Conservation (phyloP, 2,329 filamentous ascomycete species). For the Fusarium tuaranense region DNA sequence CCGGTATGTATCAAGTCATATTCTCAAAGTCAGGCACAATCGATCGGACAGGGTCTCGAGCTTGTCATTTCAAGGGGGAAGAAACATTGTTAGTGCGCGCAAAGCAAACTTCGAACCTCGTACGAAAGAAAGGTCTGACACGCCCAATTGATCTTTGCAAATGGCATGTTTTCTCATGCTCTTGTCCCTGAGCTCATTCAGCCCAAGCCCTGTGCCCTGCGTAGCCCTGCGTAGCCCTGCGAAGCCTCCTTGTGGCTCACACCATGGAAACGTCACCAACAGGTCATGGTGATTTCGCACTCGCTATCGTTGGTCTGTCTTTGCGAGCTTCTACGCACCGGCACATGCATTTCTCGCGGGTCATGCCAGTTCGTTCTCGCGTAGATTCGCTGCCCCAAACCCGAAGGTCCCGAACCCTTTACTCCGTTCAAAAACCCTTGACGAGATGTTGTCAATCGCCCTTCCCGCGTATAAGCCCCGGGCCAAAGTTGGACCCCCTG, state of each 20-base stretch:
- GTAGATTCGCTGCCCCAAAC: conserved; percentile 11
- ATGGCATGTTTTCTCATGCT: conserved; percentile 25
- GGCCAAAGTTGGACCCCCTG: conserved; percentile 28
- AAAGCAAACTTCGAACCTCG: conserved; percentile 29
- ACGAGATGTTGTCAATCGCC: background rate
- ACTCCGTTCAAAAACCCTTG: background rate
- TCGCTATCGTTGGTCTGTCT: conserved; percentile 23
- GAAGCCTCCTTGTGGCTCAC: conserved; percentile 36
- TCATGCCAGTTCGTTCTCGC: conserved; percentile 12
- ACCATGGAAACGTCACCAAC: conserved; percentile 43
- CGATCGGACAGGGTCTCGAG: background rate
- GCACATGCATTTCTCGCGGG: background rate
- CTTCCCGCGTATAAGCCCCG: conserved; percentile 19
- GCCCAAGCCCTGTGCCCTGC: conserved; percentile 30
- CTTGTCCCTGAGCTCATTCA: conserved; percentile 10
- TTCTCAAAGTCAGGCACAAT: conserved; percentile 11
- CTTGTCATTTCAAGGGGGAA: conserved; percentile 7
- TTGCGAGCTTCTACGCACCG: background rate
- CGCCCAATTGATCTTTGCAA: conserved; percentile 18
- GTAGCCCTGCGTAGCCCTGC: conserved; percentile 30
- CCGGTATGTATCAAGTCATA: conserved; percentile 22
- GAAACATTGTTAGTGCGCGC: conserved; percentile 5
- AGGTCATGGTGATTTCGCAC: conserved; percentile 33
- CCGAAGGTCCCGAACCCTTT: background rate
- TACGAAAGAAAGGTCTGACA: conserved; percentile 22